Evolutionary conservation across 176 grass and related monocot species (phyloP), one percentile per base, ranked within the genome.

Genomic region (Oryza officinalis): DNA sequence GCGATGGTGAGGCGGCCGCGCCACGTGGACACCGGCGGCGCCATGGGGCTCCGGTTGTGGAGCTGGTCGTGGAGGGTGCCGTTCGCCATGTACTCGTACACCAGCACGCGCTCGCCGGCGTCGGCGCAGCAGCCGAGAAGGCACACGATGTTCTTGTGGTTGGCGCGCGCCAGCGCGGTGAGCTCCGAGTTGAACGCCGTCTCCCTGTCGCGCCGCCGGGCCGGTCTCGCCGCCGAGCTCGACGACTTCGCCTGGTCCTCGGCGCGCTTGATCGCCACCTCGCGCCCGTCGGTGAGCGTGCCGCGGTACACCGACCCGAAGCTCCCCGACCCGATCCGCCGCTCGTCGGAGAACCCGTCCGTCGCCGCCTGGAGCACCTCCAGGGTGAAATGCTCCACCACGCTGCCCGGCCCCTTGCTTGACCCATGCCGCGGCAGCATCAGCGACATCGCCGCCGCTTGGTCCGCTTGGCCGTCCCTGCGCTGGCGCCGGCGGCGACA

Each of bases 51-150:
- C 0, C 67, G 83, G 82, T 76, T 73, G 83, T 95, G 96, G 47
- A 98, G 93, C 85, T 98, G 89, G 83, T 98, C 96, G 84, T 93
- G 89, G 2, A 95, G 89, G 2, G 89, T 93, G 52, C 93, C 91
- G 85, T 98, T 98, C 8, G 89, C 71, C 92, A 95, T 93, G 91
- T 80, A 95, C 87, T 98, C 96, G 78, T 95, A 98, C 35, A 98
- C 89, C 25, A 98, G 79, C 49, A 98, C 69, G 22, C 85, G 85
- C 87, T 98, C 92, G 20, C 80, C 77, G 32, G 78, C 65, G 17
- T 98, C 88, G 6, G 71, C 81, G 89, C 96, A 98, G 90, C 86
- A 98, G 4, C 96, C 96, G 8, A 95, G 86, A 22, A 98, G 83
- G 77, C 88, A 86, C 23, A 98, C 95, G 41, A 98, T 92, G 84